Conservation (phyloP, 352 stramenopile genomes). For the Phytopythium helicoides region DNA sequence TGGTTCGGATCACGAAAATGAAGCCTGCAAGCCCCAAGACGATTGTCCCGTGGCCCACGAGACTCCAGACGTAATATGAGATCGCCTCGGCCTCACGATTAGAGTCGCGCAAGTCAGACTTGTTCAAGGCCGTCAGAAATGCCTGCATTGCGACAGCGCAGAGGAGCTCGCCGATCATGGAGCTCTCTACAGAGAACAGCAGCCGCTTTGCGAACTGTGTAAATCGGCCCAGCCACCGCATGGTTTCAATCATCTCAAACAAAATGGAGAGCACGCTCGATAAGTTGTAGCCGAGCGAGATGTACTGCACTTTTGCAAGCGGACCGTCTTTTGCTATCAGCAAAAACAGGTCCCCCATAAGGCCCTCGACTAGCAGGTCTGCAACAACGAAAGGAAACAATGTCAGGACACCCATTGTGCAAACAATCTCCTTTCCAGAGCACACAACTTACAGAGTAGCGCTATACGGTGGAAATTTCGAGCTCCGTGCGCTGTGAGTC, state of each 20-base stretch:
- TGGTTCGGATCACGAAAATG: neutral
- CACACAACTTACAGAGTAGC: conserved; percentile 7
- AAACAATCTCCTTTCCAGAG: no score
- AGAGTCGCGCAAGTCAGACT: conserved; percentile 9
- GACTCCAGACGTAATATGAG: conserved; percentile 16
- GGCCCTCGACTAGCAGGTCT: conserved; percentile 16
- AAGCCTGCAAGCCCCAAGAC: conserved; percentile 10
- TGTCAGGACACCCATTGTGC: no score
- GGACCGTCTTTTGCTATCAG: conserved; percentile 18
- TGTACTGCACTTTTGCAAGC: conserved; percentile 20
- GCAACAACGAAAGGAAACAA: no score
- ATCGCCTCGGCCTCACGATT: conserved; percentile 8
- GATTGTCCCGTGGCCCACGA: conserved; percentile 14
- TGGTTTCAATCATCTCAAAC: conserved; percentile 27
- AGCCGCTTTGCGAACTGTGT: conserved; percentile 7
- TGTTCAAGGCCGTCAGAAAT: conserved; percentile 18
- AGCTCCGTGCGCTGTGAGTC: conserved; percentile 2
- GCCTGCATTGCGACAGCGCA: conserved; percentile 13
- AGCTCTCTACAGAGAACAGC: conserved; percentile 23
- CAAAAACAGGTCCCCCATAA: conserved; percentile 27
- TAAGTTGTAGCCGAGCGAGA: conserved; percentile 28
- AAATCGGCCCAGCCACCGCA: conserved; percentile 12
- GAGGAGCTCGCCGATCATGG: conserved; percentile 20
- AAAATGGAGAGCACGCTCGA: conserved; percentile 20
- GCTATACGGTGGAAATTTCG: conserved; percentile 15